These are phyloP conservation scores for Umbelopsis ramanniana DNA, from an alignment of 192 early-diverging fungal species.

Conservation along the genomic window DNA sequence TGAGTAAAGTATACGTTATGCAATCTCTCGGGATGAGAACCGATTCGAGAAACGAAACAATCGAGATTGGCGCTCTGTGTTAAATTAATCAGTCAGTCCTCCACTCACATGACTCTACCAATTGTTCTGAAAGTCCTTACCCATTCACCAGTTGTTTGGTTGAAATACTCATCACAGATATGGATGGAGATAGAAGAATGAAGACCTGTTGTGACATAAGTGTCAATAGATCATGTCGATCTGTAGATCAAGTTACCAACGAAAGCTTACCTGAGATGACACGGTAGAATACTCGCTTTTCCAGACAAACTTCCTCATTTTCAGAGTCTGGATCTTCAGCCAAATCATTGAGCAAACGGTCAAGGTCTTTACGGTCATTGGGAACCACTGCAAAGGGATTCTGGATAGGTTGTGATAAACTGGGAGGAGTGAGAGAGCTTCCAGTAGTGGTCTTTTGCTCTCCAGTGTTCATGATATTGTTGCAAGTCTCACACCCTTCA, in stretches of 20 bases:
- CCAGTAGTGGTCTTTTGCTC: conserved; percentile 41
- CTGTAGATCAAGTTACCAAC: neutral
- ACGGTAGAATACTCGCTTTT: conserved; percentile 84
- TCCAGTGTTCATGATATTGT: conserved; percentile 30
- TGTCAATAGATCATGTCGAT: conserved; percentile 38
- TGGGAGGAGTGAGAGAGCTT: conserved; percentile 41
- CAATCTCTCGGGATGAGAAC: conserved; percentile 86
- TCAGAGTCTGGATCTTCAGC: conserved; percentile 48
- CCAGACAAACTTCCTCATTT: conserved; percentile 69
- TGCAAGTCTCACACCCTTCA: conserved; percentile 44
- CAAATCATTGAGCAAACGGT: conserved; percentile 53
- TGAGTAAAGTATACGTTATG: conserved; percentile 97
- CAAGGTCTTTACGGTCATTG: conserved; percentile 47
- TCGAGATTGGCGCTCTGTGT: conserved; percentile 77
- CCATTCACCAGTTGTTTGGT: conserved; percentile 89
- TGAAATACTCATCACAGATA: conserved; percentile 94
- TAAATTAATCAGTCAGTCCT: neutral
- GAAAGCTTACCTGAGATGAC: conserved; percentile 59
- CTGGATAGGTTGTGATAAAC: conserved; percentile 47
- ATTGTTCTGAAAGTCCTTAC: too few species aligned
- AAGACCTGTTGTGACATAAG: conserved; percentile 60
- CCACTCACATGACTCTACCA: neutral
- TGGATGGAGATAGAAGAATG: conserved; percentile 98
- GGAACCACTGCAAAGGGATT: conserved; percentile 59
- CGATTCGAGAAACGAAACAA: conserved; percentile 91